These are phyloP conservation scores for Hortaea werneckii DNA, from an alignment of 2,329 filamentous ascomycete species.

Conservation along the genomic window DNA sequence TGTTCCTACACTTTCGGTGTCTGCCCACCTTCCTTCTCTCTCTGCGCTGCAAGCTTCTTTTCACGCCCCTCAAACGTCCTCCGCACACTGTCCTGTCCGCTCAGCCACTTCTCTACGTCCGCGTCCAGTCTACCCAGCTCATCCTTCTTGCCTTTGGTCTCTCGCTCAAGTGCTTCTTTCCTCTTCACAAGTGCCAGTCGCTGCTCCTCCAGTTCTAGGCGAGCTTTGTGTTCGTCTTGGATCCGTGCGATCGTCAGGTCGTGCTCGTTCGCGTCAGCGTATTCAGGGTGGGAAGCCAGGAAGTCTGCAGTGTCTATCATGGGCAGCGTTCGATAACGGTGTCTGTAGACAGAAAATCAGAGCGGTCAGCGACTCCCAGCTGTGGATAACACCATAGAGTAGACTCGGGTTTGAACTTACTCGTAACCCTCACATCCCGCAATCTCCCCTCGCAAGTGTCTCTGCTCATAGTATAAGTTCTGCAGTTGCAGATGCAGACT, in stretches of 20 bases:
- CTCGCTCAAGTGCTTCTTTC: constrained; percentile 58
- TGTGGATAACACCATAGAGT: background rate
- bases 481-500: constrained; percentile 83
- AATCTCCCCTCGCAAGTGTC: constrained; percentile 83
- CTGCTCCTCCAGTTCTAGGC: constrained; percentile 75
- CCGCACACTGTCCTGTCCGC: constrained; percentile 15
- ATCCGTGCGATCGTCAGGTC: constrained; percentile 83
- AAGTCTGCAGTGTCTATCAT: constrained; percentile 79
- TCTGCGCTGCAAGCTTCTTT: constrained; percentile 8
- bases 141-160: constrained; percentile 88
- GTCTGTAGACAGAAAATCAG: constrained; percentile 39
- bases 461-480: constrained; percentile 93
- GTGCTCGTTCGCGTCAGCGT: constrained; percentile 61
- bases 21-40: background rate
- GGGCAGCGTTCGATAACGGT: constrained; percentile 79
- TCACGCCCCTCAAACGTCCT: constrained; percentile 20
- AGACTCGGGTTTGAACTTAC: constrained; percentile 35
- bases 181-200: constrained; percentile 53
- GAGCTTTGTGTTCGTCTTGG: constrained; percentile 76
- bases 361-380: too few relatives aligned
- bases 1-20: background rate
- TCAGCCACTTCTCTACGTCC: constrained; percentile 57
- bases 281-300: constrained; percentile 63
- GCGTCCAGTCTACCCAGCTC: constrained; percentile 84
- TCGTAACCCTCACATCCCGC: constrained; percentile 82